Evolutionary conservation across 352 stramenopile genomes (phyloP).

Genomic region (Globisporangium takayamanum): DNA sequence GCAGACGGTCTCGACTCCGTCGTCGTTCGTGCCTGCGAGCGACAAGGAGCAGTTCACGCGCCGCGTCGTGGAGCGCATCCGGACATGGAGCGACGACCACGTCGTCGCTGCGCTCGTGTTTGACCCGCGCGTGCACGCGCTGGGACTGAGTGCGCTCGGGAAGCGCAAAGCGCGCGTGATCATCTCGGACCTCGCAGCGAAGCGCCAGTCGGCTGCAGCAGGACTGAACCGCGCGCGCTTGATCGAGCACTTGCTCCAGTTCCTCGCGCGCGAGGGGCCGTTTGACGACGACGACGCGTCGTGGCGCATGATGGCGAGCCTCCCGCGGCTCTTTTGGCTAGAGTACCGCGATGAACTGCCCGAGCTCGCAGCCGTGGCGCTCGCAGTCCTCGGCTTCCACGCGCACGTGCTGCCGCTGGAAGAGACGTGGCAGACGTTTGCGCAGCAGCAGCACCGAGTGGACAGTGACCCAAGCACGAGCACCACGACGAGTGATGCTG

Average conservation of each 20-base stretch:
- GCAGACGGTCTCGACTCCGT: constrained; percentile 10
- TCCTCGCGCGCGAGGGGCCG: constrained; percentile 23
- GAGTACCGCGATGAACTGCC: constrained; percentile 26
- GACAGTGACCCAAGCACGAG: neutral
- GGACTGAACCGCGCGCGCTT: constrained; percentile 15
- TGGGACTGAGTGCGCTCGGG: constrained; percentile 26
- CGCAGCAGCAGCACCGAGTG: constrained; percentile 3
- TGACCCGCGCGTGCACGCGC: constrained; percentile 26
- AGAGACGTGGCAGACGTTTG: constrained; percentile 16
- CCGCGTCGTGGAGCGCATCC: constrained; percentile 17
- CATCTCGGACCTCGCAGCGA: constrained; percentile 14
- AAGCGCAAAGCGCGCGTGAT: constrained; percentile 23
- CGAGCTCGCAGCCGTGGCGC: constrained; percentile 28
- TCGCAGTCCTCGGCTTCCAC: constrained; percentile 23
- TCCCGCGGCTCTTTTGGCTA: constrained; percentile 40
- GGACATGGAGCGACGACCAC: constrained; percentile 15
- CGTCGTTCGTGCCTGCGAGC: constrained; percentile 5
- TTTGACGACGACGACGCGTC: constrained; percentile 33
- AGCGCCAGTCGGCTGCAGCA: constrained; percentile 9
- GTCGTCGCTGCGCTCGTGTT: constrained; percentile 26
- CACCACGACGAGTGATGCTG: neutral
- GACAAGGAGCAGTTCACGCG: constrained; percentile 20
- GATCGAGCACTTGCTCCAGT: constrained; percentile 34
- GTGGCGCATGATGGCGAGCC: constrained; percentile 32
- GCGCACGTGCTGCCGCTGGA: constrained; percentile 25